Base-by-base conservation (phyloP, 371 early-diverging fungal genomes). In the Mortierella sp. region DNA sequence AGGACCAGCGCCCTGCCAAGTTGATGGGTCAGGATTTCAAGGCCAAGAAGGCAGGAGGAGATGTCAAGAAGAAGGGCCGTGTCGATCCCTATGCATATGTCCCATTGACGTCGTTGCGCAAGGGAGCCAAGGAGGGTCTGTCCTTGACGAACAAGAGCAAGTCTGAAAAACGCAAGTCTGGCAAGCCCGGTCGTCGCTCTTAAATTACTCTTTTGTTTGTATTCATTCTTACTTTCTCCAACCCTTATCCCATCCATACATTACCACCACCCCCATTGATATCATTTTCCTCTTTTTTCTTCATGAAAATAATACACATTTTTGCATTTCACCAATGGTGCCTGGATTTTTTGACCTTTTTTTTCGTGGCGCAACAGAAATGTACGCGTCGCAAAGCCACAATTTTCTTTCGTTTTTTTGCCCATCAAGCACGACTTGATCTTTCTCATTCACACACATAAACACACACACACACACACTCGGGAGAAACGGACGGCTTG, bases 1-100 rank as follows among this genome's bases (percentile, higher is more conserved):
- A 72, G 83, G 89, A 85, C 72, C 76, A 77, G 75, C 53, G 75
- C 16, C 43, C 72, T 9, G 37, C 67, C 76, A 88, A 83, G 37
- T 44, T 78, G 8, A 69, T 88, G 31, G 94, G 94, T 11, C 85
- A 88, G 67, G 94, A 92, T 76, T 93, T 91, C 89, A 88, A 87
- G 73, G 83, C 93, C 46, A 92, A 94, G 94, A 92, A 93, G 87
- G 98, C 98, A n/a, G 89, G 92, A 48, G 98, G 98, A 81, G 99
- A 99, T 92, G 93, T 98, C 77, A 97, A 97, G 90, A 92, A 91
- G 78, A 91, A 92, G 81, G 96, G 95, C 50, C 93, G 93, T 82
- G 91, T 96, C 10, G 98, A 98, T 89, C 99, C 99, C 54, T 98
- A 92, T 86, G 97, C 98, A n/a, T 99, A 98, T 88, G 93, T 99